phyloP scores from a whole-genome alignment of 768 basidiomycete species.

The Pilatotrama ljubarskyi region DNA sequence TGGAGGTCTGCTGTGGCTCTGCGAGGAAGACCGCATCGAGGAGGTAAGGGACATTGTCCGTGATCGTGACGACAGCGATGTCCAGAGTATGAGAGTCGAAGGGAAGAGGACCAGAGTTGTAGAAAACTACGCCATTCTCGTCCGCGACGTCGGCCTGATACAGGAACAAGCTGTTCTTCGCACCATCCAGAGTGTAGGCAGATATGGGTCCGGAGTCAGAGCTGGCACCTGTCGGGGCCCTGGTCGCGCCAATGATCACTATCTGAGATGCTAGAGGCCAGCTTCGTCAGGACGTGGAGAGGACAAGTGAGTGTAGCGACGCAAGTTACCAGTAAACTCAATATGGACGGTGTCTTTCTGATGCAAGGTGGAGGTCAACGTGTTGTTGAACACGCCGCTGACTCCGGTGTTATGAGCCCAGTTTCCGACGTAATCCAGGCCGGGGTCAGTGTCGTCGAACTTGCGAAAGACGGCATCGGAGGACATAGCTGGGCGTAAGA shows the following conservation, averaged over 20 bases:
- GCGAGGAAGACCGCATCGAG: constrained; percentile 22
- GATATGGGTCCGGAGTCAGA: constrained; percentile 12
- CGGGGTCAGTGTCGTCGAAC: constrained; percentile 16
- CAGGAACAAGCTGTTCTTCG: constrained; percentile 13
- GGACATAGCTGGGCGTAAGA: constrained; percentile 4
- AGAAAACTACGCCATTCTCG: constrained; percentile 15
- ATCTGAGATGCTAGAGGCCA: constrained; percentile 18
- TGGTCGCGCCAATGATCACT: constrained; percentile 21
- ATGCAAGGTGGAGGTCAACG: neutral
- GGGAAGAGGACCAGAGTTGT: constrained; percentile 15
- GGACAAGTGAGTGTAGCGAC: neutral
- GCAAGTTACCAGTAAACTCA: constrained; percentile 10
- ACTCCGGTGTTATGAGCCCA: constrained; percentile 8
- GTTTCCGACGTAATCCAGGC: constrained; percentile 3
- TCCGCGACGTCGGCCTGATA: constrained; percentile 6
- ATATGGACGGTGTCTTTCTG: neutral
- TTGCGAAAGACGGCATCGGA: neutral
- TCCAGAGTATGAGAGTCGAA: constrained; percentile 22
- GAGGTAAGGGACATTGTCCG: constrained; percentile 11
- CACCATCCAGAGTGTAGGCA: constrained; percentile 16
- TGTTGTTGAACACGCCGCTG: constrained; percentile 4
- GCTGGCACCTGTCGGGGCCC: neutral
- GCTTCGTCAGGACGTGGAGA: neutral
- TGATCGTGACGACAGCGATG: constrained; percentile 12
- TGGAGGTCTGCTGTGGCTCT: neutral